These are phyloP conservation scores for Hypericum androsaemum DNA, from an alignment of 345 rosid genomes.

Conservation along the genomic window DNA sequence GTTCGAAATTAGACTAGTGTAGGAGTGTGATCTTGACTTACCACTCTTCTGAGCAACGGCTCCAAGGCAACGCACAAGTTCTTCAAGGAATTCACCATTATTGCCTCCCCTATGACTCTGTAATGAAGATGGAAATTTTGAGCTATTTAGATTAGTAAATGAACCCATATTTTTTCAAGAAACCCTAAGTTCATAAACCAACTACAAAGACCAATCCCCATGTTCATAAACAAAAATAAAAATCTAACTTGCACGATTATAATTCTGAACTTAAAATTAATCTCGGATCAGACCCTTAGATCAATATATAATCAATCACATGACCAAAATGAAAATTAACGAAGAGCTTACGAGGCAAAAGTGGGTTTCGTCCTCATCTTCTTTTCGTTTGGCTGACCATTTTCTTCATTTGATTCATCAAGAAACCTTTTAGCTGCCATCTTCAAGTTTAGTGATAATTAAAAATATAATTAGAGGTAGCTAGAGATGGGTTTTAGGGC, in stretches of 20 bases:
- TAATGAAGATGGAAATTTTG: neutral
- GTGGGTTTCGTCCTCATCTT: constrained; percentile 41
- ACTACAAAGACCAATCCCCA: neutral
- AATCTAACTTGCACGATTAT: neutral
- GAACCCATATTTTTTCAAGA: neutral
- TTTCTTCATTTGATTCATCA: constrained; percentile 32
- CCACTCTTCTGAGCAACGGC: constrained; percentile 79
- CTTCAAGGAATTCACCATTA: constrained; percentile 36
- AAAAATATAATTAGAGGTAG: neutral
- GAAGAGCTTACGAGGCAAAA: constrained; percentile 55
- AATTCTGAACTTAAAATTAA: neutral
- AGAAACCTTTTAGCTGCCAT: constrained; percentile 63
- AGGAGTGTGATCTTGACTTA: constrained; percentile 16
- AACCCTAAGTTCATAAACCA: neutral
- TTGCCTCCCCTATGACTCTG: constrained; percentile 55
- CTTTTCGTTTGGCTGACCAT: constrained; percentile 41
- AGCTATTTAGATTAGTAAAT: neutral
- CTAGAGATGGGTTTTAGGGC: neutral
- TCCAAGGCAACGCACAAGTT: constrained; percentile 48
- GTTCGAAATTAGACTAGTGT: no score
- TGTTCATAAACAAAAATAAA: neutral
- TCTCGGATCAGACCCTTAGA: no score
- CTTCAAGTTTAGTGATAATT: neutral
- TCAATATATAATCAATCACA: neutral
- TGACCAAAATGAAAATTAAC: neutral